phyloP scores from a whole-genome alignment of 2,329 filamentous ascomycete genomes.

The Arachnomyces sp. region DNA sequence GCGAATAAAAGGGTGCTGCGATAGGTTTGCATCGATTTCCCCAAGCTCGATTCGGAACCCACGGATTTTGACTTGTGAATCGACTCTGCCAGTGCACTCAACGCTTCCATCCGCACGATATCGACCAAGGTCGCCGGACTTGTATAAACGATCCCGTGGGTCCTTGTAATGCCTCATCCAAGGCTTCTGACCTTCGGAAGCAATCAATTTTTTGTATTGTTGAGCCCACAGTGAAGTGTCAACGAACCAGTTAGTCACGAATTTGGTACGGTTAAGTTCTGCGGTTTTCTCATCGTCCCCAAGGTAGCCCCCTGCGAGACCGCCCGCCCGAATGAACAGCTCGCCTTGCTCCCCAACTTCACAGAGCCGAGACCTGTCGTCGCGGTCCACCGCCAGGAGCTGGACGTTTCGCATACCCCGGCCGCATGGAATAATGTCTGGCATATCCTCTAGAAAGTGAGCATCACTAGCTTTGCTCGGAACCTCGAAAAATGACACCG shows the following conservation, averaged over 20 bases:
- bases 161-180: constrained; percentile 76
- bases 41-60: constrained; percentile 92
- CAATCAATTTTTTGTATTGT: constrained; percentile 49
- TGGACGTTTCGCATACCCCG: constrained; percentile 85
- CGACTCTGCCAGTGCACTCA: constrained; percentile 70
- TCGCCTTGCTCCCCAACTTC: constrained; percentile 76
- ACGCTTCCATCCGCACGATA: constrained; percentile 65
- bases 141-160: constrained; percentile 76
- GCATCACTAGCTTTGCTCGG: constrained; percentile 55
- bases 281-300: constrained; percentile 45
- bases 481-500: constrained; percentile 77
- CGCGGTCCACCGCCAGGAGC: constrained; percentile 70
- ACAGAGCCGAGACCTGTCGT: constrained; percentile 61
- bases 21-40: constrained; percentile 82
- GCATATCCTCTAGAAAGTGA: constrained; percentile 54
- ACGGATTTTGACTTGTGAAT: constrained; percentile 90
- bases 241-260: constrained; percentile 79
- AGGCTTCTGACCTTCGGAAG: too few species aligned
- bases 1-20: constrained; percentile 64
- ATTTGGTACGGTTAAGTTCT: constrained; percentile 69
- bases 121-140: constrained; percentile 77
- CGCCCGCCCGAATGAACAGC: constrained; percentile 73
- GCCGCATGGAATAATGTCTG: constrained; percentile 75
- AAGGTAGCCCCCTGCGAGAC: constrained; percentile 75
- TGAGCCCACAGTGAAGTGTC: constrained; percentile 63